These are phyloP conservation scores for Pyrus communis DNA, from an alignment of 306 rosid species.

Conservation along the genomic window DNA sequence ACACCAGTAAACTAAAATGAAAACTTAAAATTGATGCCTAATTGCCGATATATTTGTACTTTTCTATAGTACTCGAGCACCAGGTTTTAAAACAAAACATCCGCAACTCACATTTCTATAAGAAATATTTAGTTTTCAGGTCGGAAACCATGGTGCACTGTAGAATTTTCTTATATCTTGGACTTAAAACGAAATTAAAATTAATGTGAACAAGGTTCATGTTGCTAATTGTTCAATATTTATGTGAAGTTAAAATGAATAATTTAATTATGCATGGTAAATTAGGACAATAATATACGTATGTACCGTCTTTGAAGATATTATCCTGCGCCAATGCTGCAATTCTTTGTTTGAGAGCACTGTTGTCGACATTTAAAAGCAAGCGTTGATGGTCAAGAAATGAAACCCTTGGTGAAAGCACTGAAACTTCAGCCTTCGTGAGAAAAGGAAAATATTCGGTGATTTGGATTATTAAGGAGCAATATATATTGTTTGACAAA, in stretches of 20 bases:
- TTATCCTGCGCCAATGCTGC: slow-evolving; percentile 91
- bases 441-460: too few species aligned
- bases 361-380: slow-evolving; percentile 89
- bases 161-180: not conserved
- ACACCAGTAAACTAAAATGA: not conserved
- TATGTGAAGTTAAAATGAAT: not conserved
- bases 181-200: not conserved
- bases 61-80: too few species aligned
- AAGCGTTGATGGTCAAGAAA: slow-evolving; percentile 84
- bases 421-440: slow-evolving; percentile 84
- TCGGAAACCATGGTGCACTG: not conserved
- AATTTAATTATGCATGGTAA: not conserved
- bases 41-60: not conserved
- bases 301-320: slow-evolving; percentile 85
- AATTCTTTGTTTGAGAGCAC: slow-evolving; percentile 96
- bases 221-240: not conserved
- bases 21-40: not conserved
- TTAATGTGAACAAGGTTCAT: not conserved
- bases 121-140: too few species aligned
- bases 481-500: not conserved
- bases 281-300: not conserved
- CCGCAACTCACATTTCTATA: too few species aligned
- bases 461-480: too few species aligned
- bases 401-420: slow-evolving; percentile 83
- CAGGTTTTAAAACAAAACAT: too few species aligned